Conservation (phyloP, 352 stramenopile genomes). For the Sclerospora graminicola region DNA sequence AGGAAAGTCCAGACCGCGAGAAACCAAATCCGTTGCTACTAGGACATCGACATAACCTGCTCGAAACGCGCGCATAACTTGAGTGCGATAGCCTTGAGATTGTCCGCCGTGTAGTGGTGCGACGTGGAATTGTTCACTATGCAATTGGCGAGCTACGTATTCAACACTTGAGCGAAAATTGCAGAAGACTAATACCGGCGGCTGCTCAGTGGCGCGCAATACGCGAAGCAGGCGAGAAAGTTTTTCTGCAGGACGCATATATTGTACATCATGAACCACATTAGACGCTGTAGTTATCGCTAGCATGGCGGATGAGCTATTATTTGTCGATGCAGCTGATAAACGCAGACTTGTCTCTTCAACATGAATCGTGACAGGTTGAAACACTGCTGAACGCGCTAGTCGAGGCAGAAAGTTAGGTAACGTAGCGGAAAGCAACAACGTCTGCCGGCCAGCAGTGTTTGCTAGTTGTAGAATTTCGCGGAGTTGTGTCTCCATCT, state of each 20-base stretch:
- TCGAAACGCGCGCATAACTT: conserved; percentile 37
- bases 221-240: conserved; percentile 28
- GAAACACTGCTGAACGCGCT: conserved; percentile 87
- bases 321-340: neutral
- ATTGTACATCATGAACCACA: conserved; percentile 87
- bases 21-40: conserved; percentile 86
- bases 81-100: conserved; percentile 52
- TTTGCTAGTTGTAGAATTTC: conserved; percentile 85
- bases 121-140: conserved; percentile 91
- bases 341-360: conserved; percentile 23
- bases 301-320: conserved; percentile 1
- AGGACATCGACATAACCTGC: conserved; percentile 63
- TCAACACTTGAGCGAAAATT: conserved; percentile 93
- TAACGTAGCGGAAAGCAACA: conserved; percentile 94
- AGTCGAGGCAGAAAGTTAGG: conserved; percentile 83
- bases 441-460: conserved; percentile 50
- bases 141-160: conserved; percentile 86
- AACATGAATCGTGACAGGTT: conserved; percentile 90
- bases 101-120: conserved; percentile 92
- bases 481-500: conserved; percentile 90
- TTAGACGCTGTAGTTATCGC: conserved; percentile 14
- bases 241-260: conserved; percentile 41
- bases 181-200: conserved; percentile 95
- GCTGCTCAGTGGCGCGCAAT: conserved; percentile 65
- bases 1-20: conserved; percentile 82